phyloP scores from a whole-genome alignment of 495 filamentous ascomycete genomes.

The Podospora fimiseda region DNA sequence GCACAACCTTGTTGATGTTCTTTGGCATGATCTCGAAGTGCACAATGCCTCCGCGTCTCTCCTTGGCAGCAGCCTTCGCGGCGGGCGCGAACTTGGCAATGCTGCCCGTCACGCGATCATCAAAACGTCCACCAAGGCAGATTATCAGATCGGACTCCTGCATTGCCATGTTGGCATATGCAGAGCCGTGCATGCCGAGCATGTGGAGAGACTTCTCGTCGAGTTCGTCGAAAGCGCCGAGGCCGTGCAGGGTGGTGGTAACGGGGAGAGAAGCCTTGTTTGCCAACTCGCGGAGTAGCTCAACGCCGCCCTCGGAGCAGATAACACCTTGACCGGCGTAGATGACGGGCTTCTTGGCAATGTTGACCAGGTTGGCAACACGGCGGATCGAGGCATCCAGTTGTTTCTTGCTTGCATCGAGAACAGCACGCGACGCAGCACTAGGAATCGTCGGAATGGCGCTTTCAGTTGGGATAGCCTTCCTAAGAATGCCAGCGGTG shows the following conservation, averaged over 20 bases:
- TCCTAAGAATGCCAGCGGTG: slow-evolving; percentile 57
- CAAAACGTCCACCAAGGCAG: slow-evolving; percentile 67
- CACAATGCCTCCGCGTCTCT: slow-evolving; percentile 69
- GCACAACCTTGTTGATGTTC: slow-evolving; percentile 83
- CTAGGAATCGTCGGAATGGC: slow-evolving; percentile 60
- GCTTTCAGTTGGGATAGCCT: slow-evolving; percentile 62
- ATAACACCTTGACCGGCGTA: slow-evolving; percentile 70
- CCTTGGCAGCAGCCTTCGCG: slow-evolving; percentile 59
- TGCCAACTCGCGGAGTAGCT: slow-evolving; percentile 59
- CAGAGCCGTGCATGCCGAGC: slow-evolving; percentile 77
- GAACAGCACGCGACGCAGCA: slow-evolving; percentile 61
- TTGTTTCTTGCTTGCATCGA: slow-evolving; percentile 51
- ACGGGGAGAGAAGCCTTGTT: slow-evolving; percentile 71
- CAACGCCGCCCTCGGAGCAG: slow-evolving; percentile 56
- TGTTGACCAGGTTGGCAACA: slow-evolving; percentile 62
- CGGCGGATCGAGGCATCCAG: slow-evolving; percentile 54
- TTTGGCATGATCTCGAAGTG: slow-evolving; percentile 81
- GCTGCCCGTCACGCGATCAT: slow-evolving; percentile 66
- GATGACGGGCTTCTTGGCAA: slow-evolving; percentile 69
- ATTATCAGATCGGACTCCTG: slow-evolving; percentile 75
- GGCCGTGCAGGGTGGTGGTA: slow-evolving; percentile 71
- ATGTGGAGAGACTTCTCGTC: slow-evolving; percentile 74
- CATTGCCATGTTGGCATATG: slow-evolving; percentile 74
- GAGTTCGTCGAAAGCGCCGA: slow-evolving; percentile 71
- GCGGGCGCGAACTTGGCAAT: slow-evolving; percentile 61